These are phyloP conservation scores for Zea luxurians DNA, from an alignment of 176 grass and related monocot genomes.

Conservation along the genomic window DNA sequence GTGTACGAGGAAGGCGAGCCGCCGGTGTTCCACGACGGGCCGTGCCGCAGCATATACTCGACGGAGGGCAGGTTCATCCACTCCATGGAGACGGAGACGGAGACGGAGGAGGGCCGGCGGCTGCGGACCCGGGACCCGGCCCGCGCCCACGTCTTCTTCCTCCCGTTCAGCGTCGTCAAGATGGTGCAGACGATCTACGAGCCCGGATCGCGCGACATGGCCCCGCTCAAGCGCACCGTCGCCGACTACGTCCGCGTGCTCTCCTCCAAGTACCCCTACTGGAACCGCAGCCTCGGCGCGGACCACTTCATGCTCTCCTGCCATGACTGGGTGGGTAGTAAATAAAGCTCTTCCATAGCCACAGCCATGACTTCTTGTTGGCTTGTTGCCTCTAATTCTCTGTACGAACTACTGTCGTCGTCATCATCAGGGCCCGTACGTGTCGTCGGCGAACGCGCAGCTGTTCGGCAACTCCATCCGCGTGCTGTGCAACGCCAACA, in stretches of 20 bases:
- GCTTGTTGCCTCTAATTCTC: no score
- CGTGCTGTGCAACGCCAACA: constrained; percentile 92
- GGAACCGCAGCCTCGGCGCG: constrained; percentile 75
- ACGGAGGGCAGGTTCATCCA: constrained; percentile 86
- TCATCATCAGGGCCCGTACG: constrained; percentile 59
- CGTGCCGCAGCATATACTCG: constrained; percentile 90
- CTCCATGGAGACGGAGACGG: constrained; percentile 56
- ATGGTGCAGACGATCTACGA: constrained; percentile 82
- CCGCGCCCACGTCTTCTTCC: constrained; percentile 72
- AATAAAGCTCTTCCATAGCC: no score
- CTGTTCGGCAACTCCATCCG: constrained; percentile 71
- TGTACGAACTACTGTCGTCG: neutral
- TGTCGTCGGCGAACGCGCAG: constrained; percentile 42
- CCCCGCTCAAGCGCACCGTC: constrained; percentile 55
- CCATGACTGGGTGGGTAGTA: constrained; percentile 60
- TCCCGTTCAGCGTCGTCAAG: constrained; percentile 86
- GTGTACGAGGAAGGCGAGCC: constrained; percentile 93
- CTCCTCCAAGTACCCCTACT: constrained; percentile 58
- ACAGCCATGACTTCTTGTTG: no score
- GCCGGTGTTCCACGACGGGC: constrained; percentile 91
- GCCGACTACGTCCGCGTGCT: constrained; percentile 66
- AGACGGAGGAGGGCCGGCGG: neutral
- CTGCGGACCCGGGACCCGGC: constrained; percentile 55
- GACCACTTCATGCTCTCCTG: constrained; percentile 98
- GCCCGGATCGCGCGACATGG: constrained; percentile 49